A percentile compares a stretch with the other conserved stretches of the same genome.
Conservation (phyloP, 225 moss, liverwort and hornwort genomes). For the Thuidium tamariscinum region DNA sequence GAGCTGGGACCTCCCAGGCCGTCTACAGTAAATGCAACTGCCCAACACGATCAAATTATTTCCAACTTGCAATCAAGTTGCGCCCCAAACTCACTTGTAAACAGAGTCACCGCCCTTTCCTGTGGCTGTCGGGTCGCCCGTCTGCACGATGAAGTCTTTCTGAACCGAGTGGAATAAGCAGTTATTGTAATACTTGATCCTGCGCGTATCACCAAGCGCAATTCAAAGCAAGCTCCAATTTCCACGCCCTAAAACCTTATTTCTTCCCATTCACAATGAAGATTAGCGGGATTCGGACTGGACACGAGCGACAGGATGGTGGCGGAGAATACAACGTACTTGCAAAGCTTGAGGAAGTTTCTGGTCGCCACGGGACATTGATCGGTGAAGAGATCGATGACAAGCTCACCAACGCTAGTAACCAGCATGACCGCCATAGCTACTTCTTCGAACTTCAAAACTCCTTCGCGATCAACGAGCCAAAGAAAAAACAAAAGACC, state of each 20-base stretch:
- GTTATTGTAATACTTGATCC: slow-evolving; percentile 90
- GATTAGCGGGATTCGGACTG: neutral
- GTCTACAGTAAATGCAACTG: neutral
- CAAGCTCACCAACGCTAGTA: slow-evolving; percentile 89
- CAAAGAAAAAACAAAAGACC: neutral
- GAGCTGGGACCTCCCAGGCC: neutral
- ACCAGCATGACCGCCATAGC: slow-evolving; percentile 78
- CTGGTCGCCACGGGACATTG: slow-evolving; percentile 76
- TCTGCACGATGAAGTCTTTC: slow-evolving; percentile 92
- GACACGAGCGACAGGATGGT: neutral
- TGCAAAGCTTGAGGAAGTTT: slow-evolving; percentile 96
- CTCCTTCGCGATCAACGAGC: neutral
- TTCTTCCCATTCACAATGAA: neutral
- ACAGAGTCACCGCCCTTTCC: slow-evolving; percentile 88
- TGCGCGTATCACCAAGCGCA: slow-evolving; percentile 11
- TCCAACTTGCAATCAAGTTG: neutral
- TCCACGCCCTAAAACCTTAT: neutral
- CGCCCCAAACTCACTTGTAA: slow-evolving; percentile 54
- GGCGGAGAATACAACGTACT: slow-evolving; percentile 24
- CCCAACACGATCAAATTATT: neutral
- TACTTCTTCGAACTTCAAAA: neutral
- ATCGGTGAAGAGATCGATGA: slow-evolving; percentile 74
- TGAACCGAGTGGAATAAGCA: slow-evolving; percentile 84
- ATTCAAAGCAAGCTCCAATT: neutral
- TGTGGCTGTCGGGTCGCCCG: slow-evolving; percentile 78